phyloP scores from a whole-genome alignment of 169 alveolate species.

The Babesia bigemina region DNA sequence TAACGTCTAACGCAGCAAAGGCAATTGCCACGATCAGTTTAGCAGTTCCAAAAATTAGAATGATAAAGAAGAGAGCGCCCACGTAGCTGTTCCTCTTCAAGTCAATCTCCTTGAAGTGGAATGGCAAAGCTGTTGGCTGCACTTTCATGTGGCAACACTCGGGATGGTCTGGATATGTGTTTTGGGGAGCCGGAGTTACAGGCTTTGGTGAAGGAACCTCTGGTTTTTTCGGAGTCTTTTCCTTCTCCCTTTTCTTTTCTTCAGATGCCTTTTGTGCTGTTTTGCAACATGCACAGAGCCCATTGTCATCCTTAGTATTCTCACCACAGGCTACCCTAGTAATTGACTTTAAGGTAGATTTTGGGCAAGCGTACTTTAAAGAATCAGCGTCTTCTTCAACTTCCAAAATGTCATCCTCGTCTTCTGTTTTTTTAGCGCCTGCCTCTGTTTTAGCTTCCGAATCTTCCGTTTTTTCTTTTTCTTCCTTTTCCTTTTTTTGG shows the following conservation, averaged over 20 bases:
- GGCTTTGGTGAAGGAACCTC: background rate
- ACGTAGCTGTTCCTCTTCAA: slow-evolving; percentile 26
- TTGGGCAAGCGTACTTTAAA: background rate
- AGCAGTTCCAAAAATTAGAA: slow-evolving; percentile 31
- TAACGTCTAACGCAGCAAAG: slow-evolving; percentile 9
- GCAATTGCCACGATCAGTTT: slow-evolving; percentile 9
- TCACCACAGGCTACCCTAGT: background rate
- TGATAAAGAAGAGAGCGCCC: slow-evolving; percentile 18
- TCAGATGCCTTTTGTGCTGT: background rate
- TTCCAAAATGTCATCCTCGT: background rate
- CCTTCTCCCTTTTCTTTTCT: too few relatives aligned
- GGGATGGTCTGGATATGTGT: background rate
- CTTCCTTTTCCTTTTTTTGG: too few relatives aligned
- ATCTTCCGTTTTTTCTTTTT: too few relatives aligned
- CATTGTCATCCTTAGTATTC: background rate
- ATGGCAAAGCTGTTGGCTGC: slow-evolving; percentile 53
- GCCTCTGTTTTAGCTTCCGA: too few relatives aligned
- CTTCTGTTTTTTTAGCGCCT: too few relatives aligned
- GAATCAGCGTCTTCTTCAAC: background rate
- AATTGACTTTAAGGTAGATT: background rate
- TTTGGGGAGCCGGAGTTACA: background rate
- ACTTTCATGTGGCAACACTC: slow-evolving; percentile 55
- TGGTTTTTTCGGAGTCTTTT: background rate
- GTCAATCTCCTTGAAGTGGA: slow-evolving; percentile 47
- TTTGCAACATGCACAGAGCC: slow-evolving; percentile 14